Evolutionary conservation across 495 filamentous ascomycete genomes (phyloP), one percentile per base, ranked within the genome.

Genomic region (Antarctomyces pellizariae): DNA sequence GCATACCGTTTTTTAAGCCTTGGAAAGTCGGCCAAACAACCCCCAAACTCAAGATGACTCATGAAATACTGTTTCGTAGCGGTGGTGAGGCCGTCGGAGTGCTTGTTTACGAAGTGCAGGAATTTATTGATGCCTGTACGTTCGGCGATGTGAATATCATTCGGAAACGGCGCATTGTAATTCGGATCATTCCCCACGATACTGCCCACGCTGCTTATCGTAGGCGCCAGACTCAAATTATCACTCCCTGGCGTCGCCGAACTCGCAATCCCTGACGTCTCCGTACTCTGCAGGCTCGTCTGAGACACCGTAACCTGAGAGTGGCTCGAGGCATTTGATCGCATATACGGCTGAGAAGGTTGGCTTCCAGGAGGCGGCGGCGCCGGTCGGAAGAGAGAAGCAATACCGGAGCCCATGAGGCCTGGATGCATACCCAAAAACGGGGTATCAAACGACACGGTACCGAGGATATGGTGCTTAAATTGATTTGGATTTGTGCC

Each of bases 371-470:
- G 38, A 1, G 49, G 36, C 30, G 50, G 44, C 25, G 62, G 44
- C 22, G 65, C 57, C 7, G 63, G 59, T 11, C 62, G 61, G 42
- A 91, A 82, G 5, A 89, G 52, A 38, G 76, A 80, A 2, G 63
- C 54, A 12, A 91, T 61, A 2, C 83, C 82, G 11, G 74, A 71
- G 2, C 67, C 58, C 8, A 95, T 63, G 12, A 95, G 66, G 1
- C 83, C 75, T 0, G 82, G 80, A 47, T 95, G 80, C 34, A 95
- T 71, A 0, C 84, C 84, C 2, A 92, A 54, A 24, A 86, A 72
- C 0, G 84, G 84, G 0, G 72, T 72, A 46, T 95, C 84, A 29
- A 90, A 72, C 26, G 71, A 73, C n/a, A 93, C 53, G 1, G 66
- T 68, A 0, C 84, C 84, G 8, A 93, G 42, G 11, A 92, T 77